A percentile compares a stretch with the other conserved stretches of the same genome.
Evolutionary conservation across 768 basidiomycete genomes (phyloP).

Genomic region (Tulasnella sp.): DNA sequence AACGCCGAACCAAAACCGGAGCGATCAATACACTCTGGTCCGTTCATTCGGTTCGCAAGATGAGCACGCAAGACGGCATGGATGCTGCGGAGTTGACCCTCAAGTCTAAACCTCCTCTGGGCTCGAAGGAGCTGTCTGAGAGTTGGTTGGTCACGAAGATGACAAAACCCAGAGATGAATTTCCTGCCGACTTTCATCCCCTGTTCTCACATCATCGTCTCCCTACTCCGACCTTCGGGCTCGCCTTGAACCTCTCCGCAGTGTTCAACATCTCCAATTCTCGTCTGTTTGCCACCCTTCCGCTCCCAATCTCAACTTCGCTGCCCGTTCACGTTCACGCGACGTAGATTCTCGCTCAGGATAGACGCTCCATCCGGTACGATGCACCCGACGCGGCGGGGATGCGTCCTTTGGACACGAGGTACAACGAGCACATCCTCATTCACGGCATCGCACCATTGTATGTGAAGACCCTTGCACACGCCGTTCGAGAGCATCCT

Average conservation of each 20-base stretch:
- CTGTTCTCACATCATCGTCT: neutral
- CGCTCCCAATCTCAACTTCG: slow-evolving; percentile 29
- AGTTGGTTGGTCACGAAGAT: neutral
- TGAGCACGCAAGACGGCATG: neutral
- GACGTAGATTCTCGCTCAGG: slow-evolving; percentile 36
- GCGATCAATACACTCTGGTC: neutral
- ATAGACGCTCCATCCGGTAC: slow-evolving; percentile 25
- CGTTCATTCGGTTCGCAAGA: neutral
- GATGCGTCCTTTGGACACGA: neutral
- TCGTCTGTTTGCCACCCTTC: slow-evolving; percentile 34
- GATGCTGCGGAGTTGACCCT: neutral
- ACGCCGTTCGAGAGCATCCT: neutral
- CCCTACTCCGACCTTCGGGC: neutral
- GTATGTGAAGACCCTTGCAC: neutral
- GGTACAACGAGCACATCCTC: neutral
- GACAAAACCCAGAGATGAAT: no score
- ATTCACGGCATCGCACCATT: neutral
- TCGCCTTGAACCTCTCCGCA: neutral
- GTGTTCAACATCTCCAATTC: neutral
- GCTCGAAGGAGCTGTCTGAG: neutral
- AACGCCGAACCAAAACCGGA: neutral
- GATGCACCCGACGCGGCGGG: neutral
- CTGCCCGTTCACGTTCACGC: slow-evolving; percentile 39
- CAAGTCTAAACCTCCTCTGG: neutral
- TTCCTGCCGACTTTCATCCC: neutral